Percentiles rank a stretch among this genome's conserved stretches.
Conservation (phyloP, 108 stramenopile species). For the Thalassiosira profunda region DNA sequence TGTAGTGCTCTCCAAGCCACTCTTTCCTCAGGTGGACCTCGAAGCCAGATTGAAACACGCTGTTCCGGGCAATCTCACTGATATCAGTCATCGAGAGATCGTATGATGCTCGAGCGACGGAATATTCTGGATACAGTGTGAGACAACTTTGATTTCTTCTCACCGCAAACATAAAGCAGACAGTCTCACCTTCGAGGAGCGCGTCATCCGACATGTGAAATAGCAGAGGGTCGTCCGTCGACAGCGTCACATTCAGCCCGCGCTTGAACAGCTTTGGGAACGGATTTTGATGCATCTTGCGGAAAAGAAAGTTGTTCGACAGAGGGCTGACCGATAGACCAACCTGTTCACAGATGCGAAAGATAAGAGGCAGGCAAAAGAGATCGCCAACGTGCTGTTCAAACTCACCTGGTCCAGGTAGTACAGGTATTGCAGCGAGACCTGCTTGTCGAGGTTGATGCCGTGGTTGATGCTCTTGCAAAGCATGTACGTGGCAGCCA, state of each 20-base stretch:
- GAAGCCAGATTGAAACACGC: conserved; percentile 96
- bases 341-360: conserved; percentile 22
- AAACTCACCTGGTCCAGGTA: conserved; percentile 91
- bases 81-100: conserved; percentile 97
- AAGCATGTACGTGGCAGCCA: conserved; percentile 96
- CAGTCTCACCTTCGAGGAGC: conserved; percentile 73
- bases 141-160: too few species aligned
- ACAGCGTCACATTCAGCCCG: conserved; percentile 96
- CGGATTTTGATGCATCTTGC: conserved; percentile 94
- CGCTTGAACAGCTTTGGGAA: conserved; percentile 91
- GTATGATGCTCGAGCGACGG: conserved; percentile 96
- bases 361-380: not conserved
- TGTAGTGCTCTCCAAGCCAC: conserved; percentile 94
- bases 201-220: conserved; percentile 99
- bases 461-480: conserved; percentile 98
- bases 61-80: conserved; percentile 98
- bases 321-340: conserved; percentile 94
- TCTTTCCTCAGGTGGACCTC: conserved; percentile 94
- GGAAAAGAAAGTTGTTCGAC: conserved; percentile 98
- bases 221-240: conserved; percentile 98
- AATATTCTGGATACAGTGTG: too few species aligned
- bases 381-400: not conserved
- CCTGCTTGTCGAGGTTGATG: conserved; percentile 94
- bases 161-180: not conserved
- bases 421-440: conserved; percentile 97